Percentiles rank a stretch among this genome's conserved stretches.
These are phyloP conservation scores for Tritrichomonas musculus DNA, from an alignment of 208 protist species.

Conservation along the genomic window DNA sequence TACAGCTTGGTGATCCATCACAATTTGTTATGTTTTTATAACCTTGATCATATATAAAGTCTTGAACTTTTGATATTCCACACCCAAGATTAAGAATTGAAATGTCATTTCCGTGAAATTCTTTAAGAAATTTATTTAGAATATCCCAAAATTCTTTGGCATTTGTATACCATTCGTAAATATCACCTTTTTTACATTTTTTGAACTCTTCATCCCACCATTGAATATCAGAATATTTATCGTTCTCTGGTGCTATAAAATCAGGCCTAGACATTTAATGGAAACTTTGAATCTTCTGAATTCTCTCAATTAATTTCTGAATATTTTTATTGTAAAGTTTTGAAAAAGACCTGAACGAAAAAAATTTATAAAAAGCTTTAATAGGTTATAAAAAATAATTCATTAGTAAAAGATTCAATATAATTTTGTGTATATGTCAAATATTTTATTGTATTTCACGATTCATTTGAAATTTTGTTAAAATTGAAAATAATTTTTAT, in stretches of 20 bases:
- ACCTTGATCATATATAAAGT: background rate
- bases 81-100: background rate
- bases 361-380: no score
- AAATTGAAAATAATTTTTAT: no score
- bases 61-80: background rate
- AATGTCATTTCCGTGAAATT: background rate
- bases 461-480: no score
- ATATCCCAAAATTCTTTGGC: background rate
- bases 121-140: background rate
- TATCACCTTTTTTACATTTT: background rate
- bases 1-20: background rate
- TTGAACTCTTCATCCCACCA: slow-evolving; percentile 8
- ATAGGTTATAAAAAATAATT: no score
- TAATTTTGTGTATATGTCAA: no score
- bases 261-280: background rate
- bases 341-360: no score
- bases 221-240: background rate
- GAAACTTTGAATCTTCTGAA: no score
- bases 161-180: background rate
- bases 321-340: no score
- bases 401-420: no score
- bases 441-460: no score
- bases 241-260: background rate
- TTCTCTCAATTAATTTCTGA: no score
- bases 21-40: background rate